Base-by-base conservation (phyloP, 108 stramenopile genomes). In the Skeletonema potamos region DNA sequence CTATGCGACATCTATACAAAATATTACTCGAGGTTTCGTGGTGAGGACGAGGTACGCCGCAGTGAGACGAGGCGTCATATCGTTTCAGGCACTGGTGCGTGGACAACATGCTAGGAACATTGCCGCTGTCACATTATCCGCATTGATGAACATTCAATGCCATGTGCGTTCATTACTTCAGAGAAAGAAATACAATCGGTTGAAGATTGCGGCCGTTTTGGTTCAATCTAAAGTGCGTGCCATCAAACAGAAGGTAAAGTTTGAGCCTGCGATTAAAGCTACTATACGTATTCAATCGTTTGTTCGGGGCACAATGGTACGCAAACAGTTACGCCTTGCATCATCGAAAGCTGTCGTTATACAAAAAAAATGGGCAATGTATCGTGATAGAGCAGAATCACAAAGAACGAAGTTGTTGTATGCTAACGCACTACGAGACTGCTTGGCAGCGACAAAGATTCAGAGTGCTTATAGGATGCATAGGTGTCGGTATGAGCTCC, bases 21-120 rank as follows among this genome's bases (percentile, higher is more conserved):
- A 85, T 17, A 27, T 58, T 62, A 76, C 78, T 30, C 73, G 84
- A 54, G 85, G 85, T 3, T 82, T 79, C 59, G 43, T 82, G 10
- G 77, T 77, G 11, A 86, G 86, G 6, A 72, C 81, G 54, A 36
- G 39, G 22, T 62, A 34, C 9, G 18, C 13, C 61, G 37, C 2
- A 2, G 0, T 62, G 1, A 33, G 30, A 54, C 57, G 15, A 11
- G 57, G 27, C 18, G 56, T 43, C 29, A 12, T 29, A 9, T 56
- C 30, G 33, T 54, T 68, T 13, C 67, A 58, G 34, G 67, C 67
- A 27, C 56, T 26, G 0, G 58, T 15, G 34, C 69, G 69, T 61
- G 69, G 69, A 24, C 13, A 18, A 22, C 37, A 70, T 24, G 36
- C 43, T n/a, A 60, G 37, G 41, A 55, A 58, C 6, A 58, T 29